Evolutionary conservation across 371 early-diverging fungal genomes (phyloP).

Genomic region (Chytridium lagenaria): DNA sequence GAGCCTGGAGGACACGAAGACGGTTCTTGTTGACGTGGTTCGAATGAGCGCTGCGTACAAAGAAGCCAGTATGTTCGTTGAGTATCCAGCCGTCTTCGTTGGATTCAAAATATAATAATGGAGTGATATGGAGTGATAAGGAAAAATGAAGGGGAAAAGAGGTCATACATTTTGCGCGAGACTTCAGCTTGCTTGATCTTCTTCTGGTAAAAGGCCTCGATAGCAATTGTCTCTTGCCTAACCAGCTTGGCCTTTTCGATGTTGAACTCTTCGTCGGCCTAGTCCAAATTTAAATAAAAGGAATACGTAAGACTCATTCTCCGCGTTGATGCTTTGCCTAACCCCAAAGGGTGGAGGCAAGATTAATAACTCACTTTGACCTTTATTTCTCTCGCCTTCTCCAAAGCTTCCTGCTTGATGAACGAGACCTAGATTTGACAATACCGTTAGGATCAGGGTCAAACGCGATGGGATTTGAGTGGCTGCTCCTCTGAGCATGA

Average conservation of each 20-base stretch:
- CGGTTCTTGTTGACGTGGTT: slow-evolving; percentile 95
- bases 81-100: too few relatives aligned
- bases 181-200: slow-evolving; percentile 92
- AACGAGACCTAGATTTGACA: slow-evolving; percentile 72
- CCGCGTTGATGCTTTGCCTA: too few relatives aligned
- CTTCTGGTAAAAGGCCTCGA: slow-evolving; percentile 88
- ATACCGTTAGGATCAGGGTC: background rate
- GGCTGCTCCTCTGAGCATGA: background rate
- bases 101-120: background rate
- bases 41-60: slow-evolving; percentile 88
- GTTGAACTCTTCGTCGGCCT: slow-evolving; percentile 97
- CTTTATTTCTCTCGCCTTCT: slow-evolving; percentile 97
- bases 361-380: slow-evolving; percentile 76
- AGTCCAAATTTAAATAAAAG: background rate
- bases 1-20: slow-evolving; percentile 83
- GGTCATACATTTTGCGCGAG: slow-evolving; percentile 80
- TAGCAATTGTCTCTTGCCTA: slow-evolving; percentile 86
- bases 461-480: background rate
- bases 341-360: too few relatives aligned
- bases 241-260: slow-evolving; percentile 97
- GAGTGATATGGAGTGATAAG: background rate
- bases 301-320: too few relatives aligned
- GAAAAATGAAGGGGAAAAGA: slow-evolving; percentile 2
- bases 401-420: slow-evolving; percentile 97
- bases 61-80: too few relatives aligned